Evolutionary conservation across 2,329 filamentous ascomycete species (phyloP), one percentile per base, ranked within the genome.

Genomic region (Botrytis porri): DNA sequence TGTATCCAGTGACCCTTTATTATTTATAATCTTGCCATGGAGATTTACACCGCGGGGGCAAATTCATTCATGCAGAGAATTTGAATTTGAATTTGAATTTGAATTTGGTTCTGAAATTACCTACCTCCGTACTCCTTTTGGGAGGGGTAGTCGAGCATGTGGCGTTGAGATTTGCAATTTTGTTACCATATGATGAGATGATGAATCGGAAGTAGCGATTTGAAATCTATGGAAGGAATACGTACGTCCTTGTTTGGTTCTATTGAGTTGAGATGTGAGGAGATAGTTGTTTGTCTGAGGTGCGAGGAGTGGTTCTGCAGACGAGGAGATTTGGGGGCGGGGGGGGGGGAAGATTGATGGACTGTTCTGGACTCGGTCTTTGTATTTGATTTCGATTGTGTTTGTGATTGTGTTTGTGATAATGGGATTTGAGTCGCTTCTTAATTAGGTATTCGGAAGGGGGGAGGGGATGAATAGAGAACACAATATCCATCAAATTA

Each of bases 91-190:
- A n/a, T n/a, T n/a, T n/a, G n/a, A n/a, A n/a, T n/a, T n/a, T n/a
- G n/a, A n/a, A n/a, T n/a, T n/a, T n/a, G n/a, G n/a, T n/a, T n/a
- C n/a, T 57, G n/a, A 29, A 1, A 4, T 18, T 57, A 51, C 63
- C n/a, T n/a, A n/a, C n/a, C n/a, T 51, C 63, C 63, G 45, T 14
- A 51, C 43, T 51, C 63, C 45, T n/a, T 66, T 66, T 14, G 32
- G 43, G 64, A 14, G 22, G 7, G 20, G 7, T 1, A 22, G 10
- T 5, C 16, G 8, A 9, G n/a, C 1, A 32, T 45, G 64, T 39
- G 64, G 43, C 25, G 25, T 67, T 57, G n/a, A 18, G 7, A 3
- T 29, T 29, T 18, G 51, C 14, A 0, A 18, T 0, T 18, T 57
- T 1, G 8, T 43, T 43, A 18, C 0, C n/a, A 57, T 57, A n/a